Base-by-base conservation (phyloP, 2,329 filamentous ascomycete genomes). In the Diaporthe vexans region DNA sequence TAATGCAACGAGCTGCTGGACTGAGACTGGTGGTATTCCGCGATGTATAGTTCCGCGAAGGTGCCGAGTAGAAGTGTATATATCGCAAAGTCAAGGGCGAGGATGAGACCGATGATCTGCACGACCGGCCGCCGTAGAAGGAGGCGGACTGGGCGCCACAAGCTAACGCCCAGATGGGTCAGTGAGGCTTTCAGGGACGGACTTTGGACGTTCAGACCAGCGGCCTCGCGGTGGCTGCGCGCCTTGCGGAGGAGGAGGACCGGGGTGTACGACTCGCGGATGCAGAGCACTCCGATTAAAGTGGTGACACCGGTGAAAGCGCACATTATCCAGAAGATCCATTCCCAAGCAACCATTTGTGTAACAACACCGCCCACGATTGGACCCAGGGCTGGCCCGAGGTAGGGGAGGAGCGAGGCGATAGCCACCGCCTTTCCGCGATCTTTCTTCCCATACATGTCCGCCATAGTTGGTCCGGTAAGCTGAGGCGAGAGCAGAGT, bases 21-120 rank as follows among this genome's bases (percentile, higher is more conserved):
- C 7, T 84, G 81, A 1, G 84, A 84, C 76, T 89, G 86, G 24
- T 83, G 80, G 70, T 91, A 91, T 56, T 85, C 81, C 0, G 81
- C 77, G 19, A 84, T 82, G 80, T 87, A 91, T 0, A 90, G 84
- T 10, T 79, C 77, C 0, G 89, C 85, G 74, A 90, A 88, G 0
- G 88, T 90, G 1, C 88, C 88, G 68, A 90, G 86, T 76, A 90
- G 82, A 4, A 90, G 81, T 75, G 89, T 90, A 65, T 90, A 84
- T n/a, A 89, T 84, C 0, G 88, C 88, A 75, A 89, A 91, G 4
- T 88, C 79, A 33, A 89, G 84, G 0, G 86, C 85, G 13, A 88
- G 82, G 73, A 88, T 88, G 0, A 88, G 76, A 0, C 86, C 85
- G 3, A 89, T 84, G 1, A 88, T 80, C 59, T 88, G 84, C 11